phyloP scores from a whole-genome alignment of 2,329 filamentous ascomycete genomes.

The Aspergillus alliaceus region DNA sequence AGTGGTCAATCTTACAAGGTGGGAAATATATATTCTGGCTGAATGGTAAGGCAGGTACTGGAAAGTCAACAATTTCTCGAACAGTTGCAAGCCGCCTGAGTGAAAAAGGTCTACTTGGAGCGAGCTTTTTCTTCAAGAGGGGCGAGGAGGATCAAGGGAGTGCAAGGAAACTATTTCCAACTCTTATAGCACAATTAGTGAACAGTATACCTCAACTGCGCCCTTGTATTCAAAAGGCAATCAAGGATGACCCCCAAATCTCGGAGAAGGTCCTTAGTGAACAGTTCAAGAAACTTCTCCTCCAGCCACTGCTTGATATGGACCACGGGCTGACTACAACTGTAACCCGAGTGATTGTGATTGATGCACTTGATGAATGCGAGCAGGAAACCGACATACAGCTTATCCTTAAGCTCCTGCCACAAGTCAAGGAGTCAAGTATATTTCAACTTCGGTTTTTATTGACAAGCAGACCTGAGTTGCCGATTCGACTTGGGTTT shows the following conservation, averaged over 20 bases:
- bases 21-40: neutral
- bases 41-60: slow-evolving; percentile 26
- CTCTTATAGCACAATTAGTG: slow-evolving; percentile 31
- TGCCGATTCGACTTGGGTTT: slow-evolving; percentile 24
- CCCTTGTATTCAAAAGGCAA: slow-evolving; percentile 14
- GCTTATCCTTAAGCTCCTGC: neutral
- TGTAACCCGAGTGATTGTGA: slow-evolving; percentile 6
- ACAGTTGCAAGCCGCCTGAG: slow-evolving; percentile 11
- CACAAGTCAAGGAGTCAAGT: too few species aligned
- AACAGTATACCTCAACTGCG: neutral
- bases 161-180: slow-evolving; percentile 41
- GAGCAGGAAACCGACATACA: neutral
- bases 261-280: slow-evolving; percentile 22
- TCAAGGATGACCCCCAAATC: slow-evolving; percentile 26
- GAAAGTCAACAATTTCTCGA: slow-evolving; percentile 15
- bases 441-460: too few species aligned
- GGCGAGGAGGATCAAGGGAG: slow-evolving; percentile 38
- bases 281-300: slow-evolving; percentile 27
- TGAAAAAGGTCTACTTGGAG: slow-evolving; percentile 11
- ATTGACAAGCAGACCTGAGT: slow-evolving; percentile 21
- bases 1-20: neutral
- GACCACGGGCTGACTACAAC: too few species aligned
- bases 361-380: neutral
- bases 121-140: too few species aligned
- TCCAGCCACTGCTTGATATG: slow-evolving; percentile 17